Percentiles rank a stretch among this genome's conserved stretches.
phyloP scores from a whole-genome alignment of 2,329 filamentous ascomycete species.

The Karstenula rhodostoma region DNA sequence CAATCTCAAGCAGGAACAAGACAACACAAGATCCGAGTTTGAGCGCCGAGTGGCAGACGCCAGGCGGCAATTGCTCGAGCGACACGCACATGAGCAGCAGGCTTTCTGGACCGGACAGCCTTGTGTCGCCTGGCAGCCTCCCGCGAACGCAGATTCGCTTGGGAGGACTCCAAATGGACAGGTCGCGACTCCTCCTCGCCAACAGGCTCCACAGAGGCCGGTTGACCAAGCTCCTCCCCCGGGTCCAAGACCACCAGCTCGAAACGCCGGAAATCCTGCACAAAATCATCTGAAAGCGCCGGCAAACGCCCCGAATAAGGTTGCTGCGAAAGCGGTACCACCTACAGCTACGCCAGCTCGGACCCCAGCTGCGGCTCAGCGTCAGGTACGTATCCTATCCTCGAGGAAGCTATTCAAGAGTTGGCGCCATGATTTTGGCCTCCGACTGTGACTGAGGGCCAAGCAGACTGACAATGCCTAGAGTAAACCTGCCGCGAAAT shows the following conservation, averaged over 20 bases:
- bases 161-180: background rate
- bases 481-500: background rate
- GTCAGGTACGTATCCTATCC: background rate
- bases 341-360: background rate
- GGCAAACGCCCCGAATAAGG: background rate
- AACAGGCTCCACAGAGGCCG: background rate
- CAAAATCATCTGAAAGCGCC: background rate
- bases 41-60: background rate
- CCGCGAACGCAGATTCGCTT: too few relatives aligned
- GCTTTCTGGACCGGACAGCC: conserved; percentile 15
- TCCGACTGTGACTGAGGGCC: too few relatives aligned
- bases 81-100: conserved; percentile 18
- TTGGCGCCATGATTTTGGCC: too few relatives aligned
- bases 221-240: background rate
- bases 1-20: background rate
- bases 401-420: too few relatives aligned
- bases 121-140: background rate
- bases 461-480: background rate
- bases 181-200: background rate
- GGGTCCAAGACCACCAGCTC: background rate
- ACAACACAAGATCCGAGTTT: conserved; percentile 6
- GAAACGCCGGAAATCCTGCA: background rate
- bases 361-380: background rate
- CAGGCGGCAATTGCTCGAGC: conserved; percentile 4
- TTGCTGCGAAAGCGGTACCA: background rate